Evolutionary conservation across 1,284 basidiomycete genomes (phyloP), one percentile per base, ranked within the genome.

Genomic region (Cutaneotrichosporon spelunceum): DNA sequence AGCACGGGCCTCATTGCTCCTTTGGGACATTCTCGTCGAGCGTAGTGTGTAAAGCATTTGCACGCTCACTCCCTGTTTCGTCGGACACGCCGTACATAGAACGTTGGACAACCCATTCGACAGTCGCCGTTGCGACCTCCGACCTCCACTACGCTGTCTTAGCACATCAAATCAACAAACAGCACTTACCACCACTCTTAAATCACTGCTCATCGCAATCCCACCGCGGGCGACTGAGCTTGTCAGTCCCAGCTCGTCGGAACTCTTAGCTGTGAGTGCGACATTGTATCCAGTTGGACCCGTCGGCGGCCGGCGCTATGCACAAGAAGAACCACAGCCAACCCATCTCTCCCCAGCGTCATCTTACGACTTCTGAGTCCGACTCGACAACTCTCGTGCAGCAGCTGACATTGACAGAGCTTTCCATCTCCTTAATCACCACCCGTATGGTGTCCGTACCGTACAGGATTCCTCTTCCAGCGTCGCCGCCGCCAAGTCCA

Each of bases 401-500:
- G 27, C 16, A 13, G 26, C 45, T 48, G 45, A 48, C 45, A 24
- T 27, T 24, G 9, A 13, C 21, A 42, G 49, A 39, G 34, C 27
- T 21, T 30, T 33, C 23, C 11, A 30, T n/a, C 56, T 13, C n/a
- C 26, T 27, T 47, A n/a, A 39, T 19, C 27, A 30, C 26, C 26
- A 19, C 26, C 34, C 52, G 52, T 39, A 65, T 65, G 64, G 64
- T 65, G 39, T 36, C 64, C 2, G 54, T 65, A 3, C 55, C 57
- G n/a, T 62, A 62, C 64, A 57, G 55, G 49, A 52, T 57, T 14
- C 58, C 58, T 1, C 50, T 65, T 1, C 64, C 64, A 21, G 55
- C 57, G 9, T 65, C 64, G 26, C 64, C 64, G 30, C 64, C 64
- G 19, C 64, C 64, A 16, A 65, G 60, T 42, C 64, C 64, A n/a